Conservation (phyloP, 2,329 filamentous ascomycete species). For the Colletotrichum lini region DNA sequence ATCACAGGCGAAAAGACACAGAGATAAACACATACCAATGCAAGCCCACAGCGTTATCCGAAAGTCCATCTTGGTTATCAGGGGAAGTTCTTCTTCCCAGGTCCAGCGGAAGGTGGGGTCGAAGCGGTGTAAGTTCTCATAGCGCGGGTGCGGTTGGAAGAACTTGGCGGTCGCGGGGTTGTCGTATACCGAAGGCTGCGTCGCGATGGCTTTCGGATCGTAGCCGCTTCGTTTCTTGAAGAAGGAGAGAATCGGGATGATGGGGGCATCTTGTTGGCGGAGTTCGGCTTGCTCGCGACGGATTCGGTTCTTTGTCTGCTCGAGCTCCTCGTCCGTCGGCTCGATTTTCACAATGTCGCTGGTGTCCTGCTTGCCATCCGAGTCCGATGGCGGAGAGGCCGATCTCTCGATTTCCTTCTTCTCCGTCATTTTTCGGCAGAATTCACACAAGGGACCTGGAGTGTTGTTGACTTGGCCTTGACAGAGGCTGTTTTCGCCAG, state of each 20-base stretch:
- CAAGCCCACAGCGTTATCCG: conserved; percentile 44
- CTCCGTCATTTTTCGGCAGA: conserved; percentile 8
- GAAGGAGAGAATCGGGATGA: conserved; percentile 46
- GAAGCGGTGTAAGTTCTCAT: conserved; percentile 53
- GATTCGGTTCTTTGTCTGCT: conserved; percentile 26
- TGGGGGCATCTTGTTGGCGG: conserved; percentile 45
- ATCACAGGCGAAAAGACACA: no score
- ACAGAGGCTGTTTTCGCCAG: background rate
- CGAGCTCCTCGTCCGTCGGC: conserved; percentile 34
- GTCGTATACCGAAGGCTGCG: conserved; percentile 61
- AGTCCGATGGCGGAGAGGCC: conserved; percentile 7
- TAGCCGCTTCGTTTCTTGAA: conserved; percentile 44
- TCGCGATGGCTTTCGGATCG: conserved; percentile 50
- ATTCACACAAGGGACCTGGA: background rate
- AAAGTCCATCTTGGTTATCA: conserved; percentile 50
- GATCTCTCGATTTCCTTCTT: background rate
- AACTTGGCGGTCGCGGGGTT: conserved; percentile 58
- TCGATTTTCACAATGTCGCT: conserved; percentile 9
- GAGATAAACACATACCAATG: conserved; percentile 9
- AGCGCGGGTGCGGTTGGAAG: conserved; percentile 48
- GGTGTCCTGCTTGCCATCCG: background rate
- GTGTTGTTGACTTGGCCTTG: background rate
- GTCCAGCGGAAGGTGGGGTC: conserved; percentile 53
- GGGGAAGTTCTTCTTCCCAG: conserved; percentile 49
- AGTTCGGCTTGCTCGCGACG: conserved; percentile 42